Percentiles rank a stretch among this genome's conserved stretches.
These are phyloP conservation scores for Cladosporium phlei DNA, from an alignment of 2,329 filamentous ascomycete genomes.

Conservation along the genomic window DNA sequence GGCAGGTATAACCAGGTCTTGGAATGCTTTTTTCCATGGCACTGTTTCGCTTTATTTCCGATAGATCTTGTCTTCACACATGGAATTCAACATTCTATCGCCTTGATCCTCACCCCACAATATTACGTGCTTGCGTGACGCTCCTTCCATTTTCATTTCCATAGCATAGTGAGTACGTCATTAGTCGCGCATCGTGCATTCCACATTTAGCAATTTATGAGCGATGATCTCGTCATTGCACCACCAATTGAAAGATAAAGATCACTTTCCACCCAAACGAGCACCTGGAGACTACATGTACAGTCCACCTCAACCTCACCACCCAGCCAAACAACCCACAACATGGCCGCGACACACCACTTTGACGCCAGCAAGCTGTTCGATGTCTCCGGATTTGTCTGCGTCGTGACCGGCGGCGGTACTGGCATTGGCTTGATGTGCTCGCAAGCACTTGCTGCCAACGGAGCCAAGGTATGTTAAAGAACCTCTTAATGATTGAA, in stretches of 20 bases:
- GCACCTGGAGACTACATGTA: not conserved
- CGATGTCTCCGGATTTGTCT: constrained; percentile 51
- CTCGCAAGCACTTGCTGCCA: constrained; percentile 53
- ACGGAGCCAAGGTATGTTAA: constrained; percentile 57
- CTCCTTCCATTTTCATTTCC: no score
- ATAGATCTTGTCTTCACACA: no score
- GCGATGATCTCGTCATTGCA: not conserved
- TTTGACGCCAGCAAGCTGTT: constrained; percentile 51
- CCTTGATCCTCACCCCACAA: no score
- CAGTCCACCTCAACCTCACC: not conserved
- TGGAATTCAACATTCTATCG: no score
- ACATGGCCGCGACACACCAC: constrained; percentile 43
- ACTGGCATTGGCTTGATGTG: constrained; percentile 63
- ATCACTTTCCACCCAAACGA: not conserved
- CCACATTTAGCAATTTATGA: not conserved
- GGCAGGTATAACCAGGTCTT: no score
- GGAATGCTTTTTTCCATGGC: no score
- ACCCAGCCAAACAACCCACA: not conserved
- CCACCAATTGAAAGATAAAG: not conserved
- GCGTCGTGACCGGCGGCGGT: constrained; percentile 55
- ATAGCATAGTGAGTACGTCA: not conserved
- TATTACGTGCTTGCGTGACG: no score
- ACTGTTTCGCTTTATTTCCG: no score
- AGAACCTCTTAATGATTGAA: no score
- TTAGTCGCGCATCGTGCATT: not conserved